phyloP scores from a whole-genome alignment of 805 yeast species.

The Ogataea thermomethanolica region DNA sequence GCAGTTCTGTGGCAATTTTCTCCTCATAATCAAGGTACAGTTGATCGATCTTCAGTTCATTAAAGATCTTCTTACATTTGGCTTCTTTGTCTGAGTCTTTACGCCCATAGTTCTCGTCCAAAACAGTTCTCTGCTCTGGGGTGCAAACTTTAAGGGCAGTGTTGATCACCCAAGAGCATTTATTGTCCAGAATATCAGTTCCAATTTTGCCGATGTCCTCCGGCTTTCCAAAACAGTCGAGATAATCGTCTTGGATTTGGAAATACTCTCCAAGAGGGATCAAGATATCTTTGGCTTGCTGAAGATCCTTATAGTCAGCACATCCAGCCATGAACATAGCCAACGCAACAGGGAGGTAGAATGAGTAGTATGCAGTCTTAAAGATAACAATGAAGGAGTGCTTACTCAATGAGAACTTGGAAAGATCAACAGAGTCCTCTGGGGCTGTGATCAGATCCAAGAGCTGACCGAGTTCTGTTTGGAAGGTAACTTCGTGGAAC shows the following conservation, averaged over 20 bases:
- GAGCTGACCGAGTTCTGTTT: conserved; percentile 95
- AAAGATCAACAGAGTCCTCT: conserved; percentile 86
- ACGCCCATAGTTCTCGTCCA: conserved; percentile 88
- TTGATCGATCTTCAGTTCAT: conserved; percentile 66
- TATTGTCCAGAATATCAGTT: conserved; percentile 96
- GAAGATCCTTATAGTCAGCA: conserved; percentile 64
- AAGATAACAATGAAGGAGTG: conserved; percentile 93
- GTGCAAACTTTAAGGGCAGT: conserved; percentile 78
- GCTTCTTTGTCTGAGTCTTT: conserved; percentile 69
- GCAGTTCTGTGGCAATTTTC: conserved; percentile 59
- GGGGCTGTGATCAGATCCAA: conserved; percentile 96
- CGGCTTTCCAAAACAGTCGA: conserved; percentile 97
- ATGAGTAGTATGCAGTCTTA: conserved; percentile 97
- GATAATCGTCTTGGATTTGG: conserved; percentile 97
- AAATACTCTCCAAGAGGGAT: conserved; percentile 97
- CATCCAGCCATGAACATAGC: conserved; percentile 93
- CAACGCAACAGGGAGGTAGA: conserved; percentile 94
- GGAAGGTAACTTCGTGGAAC: conserved; percentile 96
- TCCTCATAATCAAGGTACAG: conserved; percentile 84
- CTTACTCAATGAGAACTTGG: conserved; percentile 80
- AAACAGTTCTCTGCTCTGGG: conserved; percentile 74
- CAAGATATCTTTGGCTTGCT: conserved; percentile 83
- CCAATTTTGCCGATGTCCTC: conserved; percentile 98
- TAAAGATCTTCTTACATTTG: conserved; percentile 67
- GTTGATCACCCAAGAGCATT: conserved; percentile 97